Evolutionary conservation across 495 filamentous ascomycete genomes (phyloP).

Genomic region (Hypoxylon lenormandii): DNA sequence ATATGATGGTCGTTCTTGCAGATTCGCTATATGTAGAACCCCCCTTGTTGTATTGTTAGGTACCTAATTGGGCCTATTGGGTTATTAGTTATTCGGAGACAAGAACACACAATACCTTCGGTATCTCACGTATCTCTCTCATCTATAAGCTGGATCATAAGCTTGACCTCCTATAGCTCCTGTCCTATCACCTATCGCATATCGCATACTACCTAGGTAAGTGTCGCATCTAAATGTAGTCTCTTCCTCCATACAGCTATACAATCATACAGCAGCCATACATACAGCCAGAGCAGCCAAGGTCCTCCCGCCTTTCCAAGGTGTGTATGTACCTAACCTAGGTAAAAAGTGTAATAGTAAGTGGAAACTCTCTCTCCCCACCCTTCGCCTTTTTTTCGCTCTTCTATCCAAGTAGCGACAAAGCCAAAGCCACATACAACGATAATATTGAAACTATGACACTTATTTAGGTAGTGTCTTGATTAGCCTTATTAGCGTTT

Average conservation of each 20-base stretch:
- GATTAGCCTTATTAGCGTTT: neutral
- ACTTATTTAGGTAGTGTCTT: constrained; percentile 9
- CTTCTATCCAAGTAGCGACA: constrained; percentile 7
- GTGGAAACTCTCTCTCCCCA: constrained; percentile 17
- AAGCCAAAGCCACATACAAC: neutral
- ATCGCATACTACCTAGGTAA: no score
- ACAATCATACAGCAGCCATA: no score
- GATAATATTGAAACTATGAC: neutral
- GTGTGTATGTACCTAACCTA: neutral
- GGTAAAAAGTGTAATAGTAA: constrained; percentile 1
- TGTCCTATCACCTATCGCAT: no score
- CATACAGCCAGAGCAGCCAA: constrained; percentile 2
- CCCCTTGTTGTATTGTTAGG: neutral
- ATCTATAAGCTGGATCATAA: no score
- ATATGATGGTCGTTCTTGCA: neutral
- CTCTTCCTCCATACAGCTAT: constrained; percentile 11
- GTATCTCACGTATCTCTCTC: no score
- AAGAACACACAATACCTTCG: no score
- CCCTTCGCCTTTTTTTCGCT: constrained; percentile 3
- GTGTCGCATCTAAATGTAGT: no score
- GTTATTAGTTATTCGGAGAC: no score
- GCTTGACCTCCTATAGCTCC: no score
- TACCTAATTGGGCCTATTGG: no score
- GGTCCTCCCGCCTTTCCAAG: constrained; percentile 19
- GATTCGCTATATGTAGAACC: neutral